phyloP scores from a whole-genome alignment of 208 protist genomes.

The Wallacemonas sp. region DNA sequence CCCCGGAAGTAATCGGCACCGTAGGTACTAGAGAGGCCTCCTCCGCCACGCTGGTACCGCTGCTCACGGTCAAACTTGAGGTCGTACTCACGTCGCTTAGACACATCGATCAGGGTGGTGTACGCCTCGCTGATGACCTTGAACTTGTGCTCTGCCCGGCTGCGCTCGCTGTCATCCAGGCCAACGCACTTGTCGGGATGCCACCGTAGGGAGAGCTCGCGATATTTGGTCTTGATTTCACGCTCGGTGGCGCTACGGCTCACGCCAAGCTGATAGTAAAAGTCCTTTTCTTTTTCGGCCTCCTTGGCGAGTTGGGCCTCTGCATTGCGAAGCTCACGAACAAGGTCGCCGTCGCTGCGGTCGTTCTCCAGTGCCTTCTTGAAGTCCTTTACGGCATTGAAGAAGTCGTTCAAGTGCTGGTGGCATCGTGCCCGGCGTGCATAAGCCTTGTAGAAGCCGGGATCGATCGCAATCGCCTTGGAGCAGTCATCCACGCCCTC shows the following conservation, averaged over 20 bases:
- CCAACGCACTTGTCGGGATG: constrained; percentile 90
- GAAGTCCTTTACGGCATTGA: constrained; percentile 84
- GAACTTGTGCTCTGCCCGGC: constrained; percentile 85
- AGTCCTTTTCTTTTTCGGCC: constrained; percentile 83
- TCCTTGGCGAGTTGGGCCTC: constrained; percentile 75
- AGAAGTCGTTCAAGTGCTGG: constrained; percentile 73
- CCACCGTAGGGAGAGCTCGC: constrained; percentile 88
- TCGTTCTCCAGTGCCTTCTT: constrained; percentile 79
- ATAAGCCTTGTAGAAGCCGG: constrained; percentile 90
- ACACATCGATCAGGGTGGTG: constrained; percentile 66
- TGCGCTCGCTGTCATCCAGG: constrained; percentile 59
- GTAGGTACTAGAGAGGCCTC: constrained; percentile 40
- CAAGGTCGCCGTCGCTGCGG: constrained; percentile 61
- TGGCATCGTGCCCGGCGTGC: constrained; percentile 87
- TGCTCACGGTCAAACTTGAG: constrained; percentile 62
- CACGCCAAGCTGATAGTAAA: constrained; percentile 85
- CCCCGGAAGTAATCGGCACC: constrained; percentile 24
- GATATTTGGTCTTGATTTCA: constrained; percentile 87
- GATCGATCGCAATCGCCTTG: constrained; percentile 75
- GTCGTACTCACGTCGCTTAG: constrained; percentile 84
- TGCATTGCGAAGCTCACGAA: constrained; percentile 59
- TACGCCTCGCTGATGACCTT: constrained; percentile 90
- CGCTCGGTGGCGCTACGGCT: constrained; percentile 57
- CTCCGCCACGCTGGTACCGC: constrained; percentile 32
- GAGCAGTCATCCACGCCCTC: constrained; percentile 90